Conservation (phyloP, 352 stramenopile genomes). For the Phytopythium sindhum region DNA sequence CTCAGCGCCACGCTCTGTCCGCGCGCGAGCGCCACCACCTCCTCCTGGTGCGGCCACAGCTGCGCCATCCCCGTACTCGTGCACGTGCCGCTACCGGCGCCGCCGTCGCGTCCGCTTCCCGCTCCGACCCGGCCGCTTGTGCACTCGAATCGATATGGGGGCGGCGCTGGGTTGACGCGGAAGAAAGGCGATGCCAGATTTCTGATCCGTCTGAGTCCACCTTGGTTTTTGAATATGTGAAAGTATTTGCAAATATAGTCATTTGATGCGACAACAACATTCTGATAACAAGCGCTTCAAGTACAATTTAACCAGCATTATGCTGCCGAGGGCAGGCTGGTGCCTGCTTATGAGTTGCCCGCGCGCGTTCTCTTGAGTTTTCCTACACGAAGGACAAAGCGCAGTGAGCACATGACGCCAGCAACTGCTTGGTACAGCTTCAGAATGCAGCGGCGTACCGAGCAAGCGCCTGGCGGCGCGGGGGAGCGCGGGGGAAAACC, state of each 20-base stretch:
- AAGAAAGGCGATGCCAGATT: background rate
- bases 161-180: background rate
- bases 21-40: constrained; percentile 65
- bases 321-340: too few species aligned
- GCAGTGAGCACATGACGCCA: background rate
- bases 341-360: background rate
- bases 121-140: background rate
- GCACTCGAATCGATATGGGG: background rate
- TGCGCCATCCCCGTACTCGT: constrained; percentile 7
- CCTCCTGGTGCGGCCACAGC: constrained; percentile 59
- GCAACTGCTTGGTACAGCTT: background rate
- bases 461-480: constrained; percentile 41
- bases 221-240: background rate
- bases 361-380: constrained; percentile 4
- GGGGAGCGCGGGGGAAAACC: constrained; percentile 60
- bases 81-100: too few species aligned
- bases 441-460: background rate
- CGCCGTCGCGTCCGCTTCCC: background rate
- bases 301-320: too few species aligned
- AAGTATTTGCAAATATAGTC: background rate
- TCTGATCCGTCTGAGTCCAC: background rate
- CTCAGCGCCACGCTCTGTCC: constrained; percentile 62
- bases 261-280: background rate
- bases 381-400: background rate
- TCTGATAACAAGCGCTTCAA: background rate